Evolutionary conservation across 352 stramenopile species (phyloP), one percentile per base, ranked within the genome.

Genomic region (Phytophthora citrophthora): DNA sequence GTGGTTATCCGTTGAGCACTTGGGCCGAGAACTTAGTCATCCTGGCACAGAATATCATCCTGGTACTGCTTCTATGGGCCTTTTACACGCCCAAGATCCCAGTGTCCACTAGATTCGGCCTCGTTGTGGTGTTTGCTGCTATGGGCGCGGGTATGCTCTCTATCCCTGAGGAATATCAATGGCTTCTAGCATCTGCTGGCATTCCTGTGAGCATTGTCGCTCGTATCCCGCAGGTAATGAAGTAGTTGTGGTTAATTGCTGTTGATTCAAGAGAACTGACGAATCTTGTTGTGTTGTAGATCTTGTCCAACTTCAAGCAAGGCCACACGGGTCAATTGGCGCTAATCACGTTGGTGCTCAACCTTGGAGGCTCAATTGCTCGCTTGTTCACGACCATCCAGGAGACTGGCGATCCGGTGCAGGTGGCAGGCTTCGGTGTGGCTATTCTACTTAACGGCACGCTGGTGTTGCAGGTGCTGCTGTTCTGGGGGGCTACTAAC

Each of bases 21-120:
- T 96, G 88, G 85, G 89, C 81, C 43, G 89, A 96, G 67, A 94
- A 90, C 56, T 54, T 93, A 11, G 78, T 95, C 31, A 95, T 96
- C 48, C 70, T 96, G 45, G 78, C 82, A 39, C 89, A 96, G 64
- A 96, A 96, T 46, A 54, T 91, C 40, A 63, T 95, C 16, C 74
- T 96, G 38, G 89, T 96, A 55, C 54, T 94, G 52, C 65, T 96
- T 9, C 72, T 94, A 4, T 96, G 87, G 87, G 44, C 74, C 8
- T 96, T 80, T 68, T 83, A 76, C 55, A 74, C 62, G 18, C 82
- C 84, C 4, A 79, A 70, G 56, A 93, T 93, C 54, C 46, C 79
- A 0, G 62, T 77, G 18, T 48, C 71, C 26, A 81, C 77, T 46
- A 80, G 86, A 4, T 40, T 92, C 2, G 61, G 55, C 0, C 76